Percentiles rank a stretch among this genome's conserved stretches.
Evolutionary conservation across 176 grass and related monocot genomes (phyloP).

Genomic region (Aegilops bicornis): DNA sequence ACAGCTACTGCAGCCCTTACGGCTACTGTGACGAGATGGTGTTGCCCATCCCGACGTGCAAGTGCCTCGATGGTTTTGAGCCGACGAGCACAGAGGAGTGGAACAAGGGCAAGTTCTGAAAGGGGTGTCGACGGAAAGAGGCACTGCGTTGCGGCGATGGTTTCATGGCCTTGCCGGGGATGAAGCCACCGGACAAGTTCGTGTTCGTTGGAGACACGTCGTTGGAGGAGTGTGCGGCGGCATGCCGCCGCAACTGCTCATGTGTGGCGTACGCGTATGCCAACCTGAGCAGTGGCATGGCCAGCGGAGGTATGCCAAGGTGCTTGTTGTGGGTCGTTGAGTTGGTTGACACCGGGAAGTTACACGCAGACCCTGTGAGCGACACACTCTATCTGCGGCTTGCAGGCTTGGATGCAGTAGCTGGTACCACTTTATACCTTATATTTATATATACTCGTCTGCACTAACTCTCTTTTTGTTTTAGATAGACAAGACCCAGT

Average conservation of each 20-base stretch:
- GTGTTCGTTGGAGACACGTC: background rate
- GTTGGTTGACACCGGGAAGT: slow-evolving; percentile 28
- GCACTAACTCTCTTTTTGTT: too few species aligned
- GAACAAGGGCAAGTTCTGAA: background rate
- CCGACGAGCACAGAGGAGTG: background rate
- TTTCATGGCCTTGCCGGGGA: background rate
- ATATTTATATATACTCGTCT: too few species aligned
- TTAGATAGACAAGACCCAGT: too few species aligned
- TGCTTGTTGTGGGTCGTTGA: slow-evolving; percentile 42
- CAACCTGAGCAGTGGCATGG: background rate
- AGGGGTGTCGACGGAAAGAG: background rate
- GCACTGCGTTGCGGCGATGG: background rate
- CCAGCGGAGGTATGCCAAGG: background rate
- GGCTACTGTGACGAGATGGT: slow-evolving; percentile 33
- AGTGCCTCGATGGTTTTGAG: background rate
- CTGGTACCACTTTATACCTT: too few species aligned
- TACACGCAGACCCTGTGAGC: background rate
- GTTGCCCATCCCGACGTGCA: slow-evolving; percentile 17
- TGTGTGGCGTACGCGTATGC: background rate
- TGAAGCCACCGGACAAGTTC: background rate
- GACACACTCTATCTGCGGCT: slow-evolving; percentile 45
- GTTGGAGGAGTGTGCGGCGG: background rate
- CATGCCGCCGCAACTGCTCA: background rate
- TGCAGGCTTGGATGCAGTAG: background rate
- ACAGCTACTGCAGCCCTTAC: background rate